These are phyloP conservation scores for Digitaria exilis DNA, from an alignment of 202 grass and related monocot species.

Conservation along the genomic window DNA sequence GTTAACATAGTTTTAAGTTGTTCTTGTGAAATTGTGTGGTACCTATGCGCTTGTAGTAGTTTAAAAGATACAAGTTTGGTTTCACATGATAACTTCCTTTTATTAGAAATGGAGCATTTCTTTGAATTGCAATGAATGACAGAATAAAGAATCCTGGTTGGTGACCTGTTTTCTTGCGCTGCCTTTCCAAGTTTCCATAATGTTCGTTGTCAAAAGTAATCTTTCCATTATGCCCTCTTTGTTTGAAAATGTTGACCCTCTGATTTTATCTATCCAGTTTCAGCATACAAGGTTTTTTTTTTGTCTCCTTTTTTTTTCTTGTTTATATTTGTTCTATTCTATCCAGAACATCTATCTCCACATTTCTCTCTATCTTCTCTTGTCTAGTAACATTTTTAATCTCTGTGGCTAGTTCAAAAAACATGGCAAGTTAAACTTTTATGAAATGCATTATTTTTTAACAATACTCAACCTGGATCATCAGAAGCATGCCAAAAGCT, in stretches of 20 bases:
- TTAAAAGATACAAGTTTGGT: not conserved
- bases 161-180: not conserved
- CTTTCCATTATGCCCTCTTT: not conserved
- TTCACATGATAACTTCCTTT: not conserved
- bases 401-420: not conserved
- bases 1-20: not conserved
- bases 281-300: no score
- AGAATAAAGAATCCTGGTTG: constrained; percentile 10
- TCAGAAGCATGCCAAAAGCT: not conserved
- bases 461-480: constrained; percentile 1
- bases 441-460: not conserved
- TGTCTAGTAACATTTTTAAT: not conserved
- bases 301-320: no score
- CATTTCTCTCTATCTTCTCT: not conserved
- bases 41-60: not conserved
- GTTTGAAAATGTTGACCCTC: not conserved
- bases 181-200: not conserved
- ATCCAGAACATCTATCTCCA: not conserved
- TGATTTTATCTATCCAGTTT: not conserved
- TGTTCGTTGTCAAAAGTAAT: not conserved
- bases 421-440: not conserved
- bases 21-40: not conserved
- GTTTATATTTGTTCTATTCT: not conserved
- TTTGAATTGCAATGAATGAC: not conserved
- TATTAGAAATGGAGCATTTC: constrained; percentile 6